Evolutionary conservation across 23 red algal species (phyloP), one percentile per base, ranked within the genome.

Genomic region (Cyanidioschyzon merolae): DNA sequence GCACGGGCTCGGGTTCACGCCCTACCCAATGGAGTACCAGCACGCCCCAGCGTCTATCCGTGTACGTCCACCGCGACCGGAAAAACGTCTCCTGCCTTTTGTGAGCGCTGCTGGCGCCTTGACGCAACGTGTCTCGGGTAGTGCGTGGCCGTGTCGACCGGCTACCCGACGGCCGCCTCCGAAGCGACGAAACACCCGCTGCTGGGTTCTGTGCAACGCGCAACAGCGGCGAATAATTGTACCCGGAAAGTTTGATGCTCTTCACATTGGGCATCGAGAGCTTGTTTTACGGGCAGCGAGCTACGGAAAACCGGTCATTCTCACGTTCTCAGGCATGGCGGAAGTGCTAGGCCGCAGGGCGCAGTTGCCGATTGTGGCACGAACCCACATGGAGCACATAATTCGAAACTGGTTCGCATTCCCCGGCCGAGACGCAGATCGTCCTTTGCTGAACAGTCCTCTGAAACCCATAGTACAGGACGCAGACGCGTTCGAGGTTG

Each of bases 171-270:
- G n/a, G n/a, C n/a, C n/a, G n/a, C n/a, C n/a, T n/a, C n/a, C n/a
- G n/a, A n/a, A n/a, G n/a, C n/a, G n/a, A n/a, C n/a, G n/a, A n/a
- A n/a, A n/a, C n/a, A n/a, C n/a, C n/a, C n/a, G n/a, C n/a, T n/a
- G n/a, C n/a, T n/a, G n/a, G n/a, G n/a, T n/a, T n/a, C n/a, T n/a
- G n/a, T n/a, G n/a, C n/a, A n/a, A n/a, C n/a, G n/a, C n/a, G n/a
- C n/a, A n/a, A 54, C 12, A 54, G 45, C 45, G 45, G 12, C 45
- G 45, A 15, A 75, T 93, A 2, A 79, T 93, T 18, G 83, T 87
- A 26, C 84, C 90, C 0, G 90, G 90, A 7, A 93, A 93, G 81
- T 93, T 93, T 63, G 90, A 93, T 80, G 79, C 90, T 31, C 79
- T 93, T 40, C 90, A 93, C 59, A 36, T 87, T 15, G 90, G 90